Evolutionary conservation across 2,329 filamentous ascomycete genomes (phyloP), one percentile per base, ranked within the genome.

Genomic region (Colletotrichum lentis): DNA sequence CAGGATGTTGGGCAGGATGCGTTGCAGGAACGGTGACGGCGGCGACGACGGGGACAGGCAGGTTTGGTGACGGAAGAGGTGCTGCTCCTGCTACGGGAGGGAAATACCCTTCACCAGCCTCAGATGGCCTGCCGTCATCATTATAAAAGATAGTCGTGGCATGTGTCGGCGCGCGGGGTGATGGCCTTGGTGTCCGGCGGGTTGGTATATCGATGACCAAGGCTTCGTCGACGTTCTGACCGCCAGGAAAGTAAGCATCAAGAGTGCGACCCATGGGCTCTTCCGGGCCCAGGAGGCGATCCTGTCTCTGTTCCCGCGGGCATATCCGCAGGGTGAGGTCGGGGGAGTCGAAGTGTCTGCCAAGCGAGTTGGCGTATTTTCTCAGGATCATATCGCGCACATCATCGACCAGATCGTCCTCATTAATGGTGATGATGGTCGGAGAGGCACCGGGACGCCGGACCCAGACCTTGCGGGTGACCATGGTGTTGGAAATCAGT

Each of bases 291-390:
- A 99, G 81, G 0, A 87, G 79, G 53, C 94, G 88, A 75, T 94
- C 93, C 47, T 76, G 82, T 70, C 82, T 80, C 76, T 85, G 79
- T 73, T 93, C 90, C 64, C 93, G 86, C n/a, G 91, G 88, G 18
- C 85, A 77, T 72, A 98, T 91, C 71, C 91, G 89, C 71, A 98
- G 84, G 12, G 87, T 89, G 66, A 99, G 86, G 78, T 99, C 96
- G 14, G 96, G 96, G 12, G 96, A 86, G 80, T 99, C 96, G 78
- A 94, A 97, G 60, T 87, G 91, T 73, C 90, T 90, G 58, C 95
- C 95, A 31, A 99, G 84, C 16, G 94, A 96, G 80, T 99, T 98
- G 73, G 90, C 89, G 78, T 98, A 99, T 82, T 98, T 98, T 75
- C 88, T 89, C 73, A 98, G 82, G 65, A 98, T 96, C 84, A 93